Evolutionary conservation across 208 protist species (phyloP).

Genomic region (Phytomonas sp.): DNA sequence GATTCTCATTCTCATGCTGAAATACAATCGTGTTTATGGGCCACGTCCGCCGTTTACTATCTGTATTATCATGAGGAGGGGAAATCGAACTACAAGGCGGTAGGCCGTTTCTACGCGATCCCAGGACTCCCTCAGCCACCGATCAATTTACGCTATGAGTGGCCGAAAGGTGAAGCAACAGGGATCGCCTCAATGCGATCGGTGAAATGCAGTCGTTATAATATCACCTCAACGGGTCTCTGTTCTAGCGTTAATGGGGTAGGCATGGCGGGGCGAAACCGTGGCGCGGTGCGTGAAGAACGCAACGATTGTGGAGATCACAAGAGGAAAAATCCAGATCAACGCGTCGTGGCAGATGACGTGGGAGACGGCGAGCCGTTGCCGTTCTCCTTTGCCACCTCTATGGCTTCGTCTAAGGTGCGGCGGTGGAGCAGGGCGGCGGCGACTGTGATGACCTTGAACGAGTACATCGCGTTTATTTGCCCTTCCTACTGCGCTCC

Average conservation of each 20-base stretch:
- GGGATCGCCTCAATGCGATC: neutral
- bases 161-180: neutral
- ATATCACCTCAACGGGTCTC: neutral
- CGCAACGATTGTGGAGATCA: neutral
- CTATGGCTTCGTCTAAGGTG: neutral
- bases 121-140: constrained; percentile 21
- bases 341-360: neutral
- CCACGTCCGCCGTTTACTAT: neutral
- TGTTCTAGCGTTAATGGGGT: neutral
- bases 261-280: neutral
- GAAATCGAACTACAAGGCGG: neutral
- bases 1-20: neutral
- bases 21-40: neutral
- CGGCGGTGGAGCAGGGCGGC: neutral
- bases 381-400: neutral
- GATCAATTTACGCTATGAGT: neutral
- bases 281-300: neutral
- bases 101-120: constrained; percentile 18
- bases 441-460: neutral
- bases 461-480: constrained; percentile 10
- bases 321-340: neutral
- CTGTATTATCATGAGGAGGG: neutral
- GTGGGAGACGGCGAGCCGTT: neutral
- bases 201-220: neutral
- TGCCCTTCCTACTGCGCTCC: neutral